Percentiles rank a stretch among this genome's conserved stretches.
Conservation (phyloP, 495 filamentous ascomycete genomes). For the Talaromyces adpressus region DNA sequence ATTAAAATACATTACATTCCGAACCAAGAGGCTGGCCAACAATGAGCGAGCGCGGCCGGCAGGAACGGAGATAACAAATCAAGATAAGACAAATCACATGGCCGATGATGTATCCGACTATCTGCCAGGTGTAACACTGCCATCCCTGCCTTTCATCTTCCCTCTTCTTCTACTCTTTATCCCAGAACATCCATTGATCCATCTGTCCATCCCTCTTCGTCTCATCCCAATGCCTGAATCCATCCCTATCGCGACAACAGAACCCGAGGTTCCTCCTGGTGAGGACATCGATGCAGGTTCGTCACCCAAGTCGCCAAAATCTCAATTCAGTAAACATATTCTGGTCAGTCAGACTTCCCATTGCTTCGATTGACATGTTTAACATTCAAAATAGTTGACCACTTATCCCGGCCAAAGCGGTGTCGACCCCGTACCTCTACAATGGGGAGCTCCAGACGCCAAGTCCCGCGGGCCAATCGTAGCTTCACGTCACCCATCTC, state of each 20-base stretch:
- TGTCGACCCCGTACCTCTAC: constrained; percentile 80
- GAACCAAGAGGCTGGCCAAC: not conserved
- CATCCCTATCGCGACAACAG: not conserved
- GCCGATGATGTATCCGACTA: not conserved
- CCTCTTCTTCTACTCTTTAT: constrained; percentile 4
- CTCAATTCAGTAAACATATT: constrained; percentile 37
- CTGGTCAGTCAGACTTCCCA: constrained; percentile 21
- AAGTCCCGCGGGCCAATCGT: constrained; percentile 78
- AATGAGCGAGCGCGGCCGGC: constrained; percentile 21
- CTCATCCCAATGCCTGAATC: not conserved
- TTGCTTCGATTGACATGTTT: not conserved
- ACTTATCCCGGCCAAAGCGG: constrained; percentile 93
- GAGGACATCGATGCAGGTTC: constrained; percentile 6
- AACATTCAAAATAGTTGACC: constrained; percentile 42
- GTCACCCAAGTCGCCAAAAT: constrained; percentile 17
- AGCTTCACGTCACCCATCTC: constrained; percentile 67
- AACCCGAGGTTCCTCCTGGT: not conserved
- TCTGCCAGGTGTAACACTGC: not conserved
- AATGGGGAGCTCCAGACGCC: constrained; percentile 80
- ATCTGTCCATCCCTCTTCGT: not conserved
- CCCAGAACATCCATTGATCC: not conserved
- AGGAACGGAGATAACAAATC: constrained; percentile 4
- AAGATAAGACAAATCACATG: constrained; percentile 11
- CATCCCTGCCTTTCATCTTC: not conserved
- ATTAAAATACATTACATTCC: not conserved